Evolutionary conservation across 169 alveolate species (phyloP), one percentile per base, ranked within the genome.

Genomic region (Babesia ovata): DNA sequence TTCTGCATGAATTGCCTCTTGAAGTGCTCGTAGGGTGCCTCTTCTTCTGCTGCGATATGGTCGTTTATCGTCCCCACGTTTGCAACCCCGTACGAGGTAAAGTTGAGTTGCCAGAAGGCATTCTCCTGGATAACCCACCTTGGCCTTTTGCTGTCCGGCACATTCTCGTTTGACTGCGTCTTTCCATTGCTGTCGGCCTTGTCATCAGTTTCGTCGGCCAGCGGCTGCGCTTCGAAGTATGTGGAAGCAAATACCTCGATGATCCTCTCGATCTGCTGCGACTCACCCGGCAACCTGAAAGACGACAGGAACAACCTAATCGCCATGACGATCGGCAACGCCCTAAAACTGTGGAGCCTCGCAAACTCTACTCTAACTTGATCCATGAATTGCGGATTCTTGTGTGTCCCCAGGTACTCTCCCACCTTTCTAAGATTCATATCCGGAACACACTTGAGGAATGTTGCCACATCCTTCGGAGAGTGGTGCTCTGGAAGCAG

Each of bases 251-350:
- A 95, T 21, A 87, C 89, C 74, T 94, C 96, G 76, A 95, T 88
- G 63, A 95, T 91, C 69, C 98, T 79, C 70, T 94, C 98, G 48
- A 95, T 94, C 70, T 92, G 93, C 61, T 95, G 98, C 10, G 98
- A 91, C 78, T 95, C 98, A 1, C 97, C 97, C 0, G 98, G 97
- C 44, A 94, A 75, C 73, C 94, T 91, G 86, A 94, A 95, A 21
- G 95, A 77, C 21, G 91, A 74, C 60, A 95, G 72, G 60, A 93
- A 85, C 52, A 70, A 63, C 66, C 97, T 86, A 26, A 95, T 81
- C 7, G 96, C 95, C 83, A 83, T 90, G 33, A 94, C 95, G 39
- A 94, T 76, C 13, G 96, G 91, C 62, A 92, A 67, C 36, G 90
- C 92, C 56, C 91, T 69, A 71, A 94, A 93, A 50, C 72, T 79